Conservation (phyloP, 2,329 filamentous ascomycete genomes). For the Volutella citrinella region DNA sequence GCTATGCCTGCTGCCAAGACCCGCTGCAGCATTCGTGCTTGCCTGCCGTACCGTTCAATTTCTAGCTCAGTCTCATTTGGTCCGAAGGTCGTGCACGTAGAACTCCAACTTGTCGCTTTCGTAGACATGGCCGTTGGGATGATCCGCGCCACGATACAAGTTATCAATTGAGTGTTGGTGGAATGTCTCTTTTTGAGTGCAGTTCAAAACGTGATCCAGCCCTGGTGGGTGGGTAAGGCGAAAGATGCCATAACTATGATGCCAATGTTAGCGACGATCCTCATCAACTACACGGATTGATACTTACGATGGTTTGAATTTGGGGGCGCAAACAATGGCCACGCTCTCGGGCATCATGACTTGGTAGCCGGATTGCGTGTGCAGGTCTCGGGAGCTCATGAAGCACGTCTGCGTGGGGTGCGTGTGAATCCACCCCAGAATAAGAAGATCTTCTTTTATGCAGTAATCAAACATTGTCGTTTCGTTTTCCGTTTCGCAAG, state of each 20-base stretch:
- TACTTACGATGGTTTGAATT: constrained; percentile 71
- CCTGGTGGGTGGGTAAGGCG: constrained; percentile 91
- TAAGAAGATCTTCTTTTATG: constrained; percentile 75
- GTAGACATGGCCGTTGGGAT: constrained; percentile 66
- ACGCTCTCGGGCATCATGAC: constrained; percentile 96
- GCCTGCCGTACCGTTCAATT: not conserved
- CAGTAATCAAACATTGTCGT: constrained; percentile 84
- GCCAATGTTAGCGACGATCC: too few relatives aligned
- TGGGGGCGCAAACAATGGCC: constrained; percentile 92
- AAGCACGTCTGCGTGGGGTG: constrained; percentile 97
- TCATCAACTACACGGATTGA: too few relatives aligned
- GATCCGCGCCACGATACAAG: constrained; percentile 72
- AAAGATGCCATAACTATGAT: constrained; percentile 80
- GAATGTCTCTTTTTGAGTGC: constrained; percentile 75
- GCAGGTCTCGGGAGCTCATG: constrained; percentile 90
- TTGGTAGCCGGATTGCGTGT: constrained; percentile 93
- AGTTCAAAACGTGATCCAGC: constrained; percentile 77
- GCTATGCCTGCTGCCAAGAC: too few relatives aligned
- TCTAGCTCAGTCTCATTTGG: constrained; percentile 15
- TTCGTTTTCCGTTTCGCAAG: constrained; percentile 91
- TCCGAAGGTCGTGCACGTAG: constrained; percentile 52
- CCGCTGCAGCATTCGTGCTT: constrained; percentile 2
- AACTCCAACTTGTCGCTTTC: constrained; percentile 65
- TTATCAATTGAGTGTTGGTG: constrained; percentile 69
- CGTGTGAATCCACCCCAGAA: constrained; percentile 97